Conservation (phyloP, 495 filamentous ascomycete genomes). For the Aspergillus asperescens region DNA sequence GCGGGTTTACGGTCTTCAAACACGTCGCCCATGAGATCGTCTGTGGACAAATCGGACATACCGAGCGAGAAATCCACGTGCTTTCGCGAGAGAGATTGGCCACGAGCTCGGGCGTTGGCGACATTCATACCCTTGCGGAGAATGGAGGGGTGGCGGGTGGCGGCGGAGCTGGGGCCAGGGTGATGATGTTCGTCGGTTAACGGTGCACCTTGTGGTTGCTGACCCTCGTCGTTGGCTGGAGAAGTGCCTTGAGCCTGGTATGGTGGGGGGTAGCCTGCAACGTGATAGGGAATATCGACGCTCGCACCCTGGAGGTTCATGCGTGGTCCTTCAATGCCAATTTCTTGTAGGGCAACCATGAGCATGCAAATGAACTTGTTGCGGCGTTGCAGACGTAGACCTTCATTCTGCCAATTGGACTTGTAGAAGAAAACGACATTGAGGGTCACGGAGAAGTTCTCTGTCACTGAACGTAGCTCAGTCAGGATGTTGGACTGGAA, state of each 20-base stretch:
- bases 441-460: conserved; percentile 69
- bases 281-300: conserved; percentile 54
- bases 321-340: conserved; percentile 83
- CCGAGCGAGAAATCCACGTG: conserved; percentile 75
- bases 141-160: conserved; percentile 45
- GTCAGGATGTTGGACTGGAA: conserved; percentile 88
- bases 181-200: conserved; percentile 21
- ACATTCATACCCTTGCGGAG: conserved; percentile 46
- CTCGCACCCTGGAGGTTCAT: conserved; percentile 66
- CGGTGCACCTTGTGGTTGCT: conserved; percentile 14
- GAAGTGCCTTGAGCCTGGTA: conserved; percentile 11
- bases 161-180: conserved; percentile 22
- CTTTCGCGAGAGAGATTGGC: conserved; percentile 53
- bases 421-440: conserved; percentile 99
- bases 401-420: conserved; percentile 88
- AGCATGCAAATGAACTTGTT: conserved; percentile 95
- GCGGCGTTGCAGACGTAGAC: conserved; percentile 78
- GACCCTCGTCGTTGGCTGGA: conserved; percentile 11
- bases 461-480: conserved; percentile 64
- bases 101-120: conserved; percentile 45
- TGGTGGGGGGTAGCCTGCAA: conserved; percentile 38
- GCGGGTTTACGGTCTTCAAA: conserved; percentile 50
- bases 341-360: conserved; percentile 78
- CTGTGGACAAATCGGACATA: conserved; percentile 54
- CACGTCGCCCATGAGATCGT: conserved; percentile 63